Percentiles rank a stretch among this genome's conserved stretches.
These are phyloP conservation scores for Clavariopsis aquatica DNA, from an alignment of 495 filamentous ascomycete genomes.

Conservation along the genomic window DNA sequence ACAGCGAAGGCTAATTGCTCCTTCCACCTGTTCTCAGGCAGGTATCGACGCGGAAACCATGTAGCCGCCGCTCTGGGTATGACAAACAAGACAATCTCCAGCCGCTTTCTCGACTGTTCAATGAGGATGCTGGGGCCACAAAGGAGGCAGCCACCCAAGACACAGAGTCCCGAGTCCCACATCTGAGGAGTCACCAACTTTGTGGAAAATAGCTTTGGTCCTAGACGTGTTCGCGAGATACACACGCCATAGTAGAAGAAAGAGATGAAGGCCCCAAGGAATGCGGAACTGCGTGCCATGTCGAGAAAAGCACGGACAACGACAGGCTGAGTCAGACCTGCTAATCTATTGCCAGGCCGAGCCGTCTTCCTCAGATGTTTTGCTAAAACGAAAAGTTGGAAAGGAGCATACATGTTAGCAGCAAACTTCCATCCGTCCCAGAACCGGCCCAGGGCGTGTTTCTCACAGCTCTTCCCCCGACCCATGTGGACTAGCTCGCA, in stretches of 20 bases:
- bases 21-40: conserved; percentile 68
- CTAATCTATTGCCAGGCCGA: conserved; percentile 32
- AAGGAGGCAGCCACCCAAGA: conserved; percentile 71
- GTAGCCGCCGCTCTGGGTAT: conserved; percentile 79
- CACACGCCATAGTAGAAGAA: conserved; percentile 91
- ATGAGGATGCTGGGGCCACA: conserved; percentile 86
- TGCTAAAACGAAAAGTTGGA: conserved; percentile 66
- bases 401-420: conserved; percentile 76
- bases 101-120: conserved; percentile 66
- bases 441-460: conserved; percentile 73
- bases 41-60: conserved; percentile 73
- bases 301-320: conserved; percentile 57
- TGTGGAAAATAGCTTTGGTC: conserved; percentile 64
- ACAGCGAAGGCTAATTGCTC: conserved; percentile 74
- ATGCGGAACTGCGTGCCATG: conserved; percentile 73
- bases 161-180: conserved; percentile 72
- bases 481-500: conserved; percentile 91
- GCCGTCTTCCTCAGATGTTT: conserved; percentile 4
- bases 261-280: conserved; percentile 77
- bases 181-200: conserved; percentile 57
- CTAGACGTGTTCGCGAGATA: conserved; percentile 75
- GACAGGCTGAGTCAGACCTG: conserved; percentile 45
- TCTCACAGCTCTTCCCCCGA: conserved; percentile 73
- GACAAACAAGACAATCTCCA: conserved; percentile 84
- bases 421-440: conserved; percentile 70